A percentile compares a stretch with the other conserved stretches of the same genome.
These are phyloP conservation scores for Ascochyta viciae-villosae DNA, from an alignment of 2,329 filamentous ascomycete species.

Conservation along the genomic window DNA sequence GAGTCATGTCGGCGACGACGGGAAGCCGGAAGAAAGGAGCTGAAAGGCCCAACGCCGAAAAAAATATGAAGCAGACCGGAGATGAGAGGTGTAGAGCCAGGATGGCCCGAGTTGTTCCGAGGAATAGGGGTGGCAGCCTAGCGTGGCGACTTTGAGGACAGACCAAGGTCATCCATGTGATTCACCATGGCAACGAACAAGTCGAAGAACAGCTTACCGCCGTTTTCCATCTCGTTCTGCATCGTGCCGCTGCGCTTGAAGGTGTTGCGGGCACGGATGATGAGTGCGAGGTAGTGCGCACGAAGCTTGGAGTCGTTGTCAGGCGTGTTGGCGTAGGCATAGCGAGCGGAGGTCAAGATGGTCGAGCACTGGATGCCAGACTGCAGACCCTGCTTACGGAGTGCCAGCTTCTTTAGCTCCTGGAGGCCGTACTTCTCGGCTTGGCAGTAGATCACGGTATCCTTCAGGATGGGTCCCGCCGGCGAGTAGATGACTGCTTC, in stretches of 20 bases:
- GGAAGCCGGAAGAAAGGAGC: slow-evolving; percentile 19
- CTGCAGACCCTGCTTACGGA: slow-evolving; percentile 89
- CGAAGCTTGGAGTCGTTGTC: slow-evolving; percentile 89
- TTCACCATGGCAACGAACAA: slow-evolving; percentile 93
- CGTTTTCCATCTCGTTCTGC: slow-evolving; percentile 92
- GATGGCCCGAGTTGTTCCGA: slow-evolving; percentile 5
- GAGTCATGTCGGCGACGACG: slow-evolving; percentile 20
- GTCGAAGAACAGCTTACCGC: slow-evolving; percentile 89
- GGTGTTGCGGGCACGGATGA: slow-evolving; percentile 84
- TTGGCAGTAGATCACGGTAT: slow-evolving; percentile 89
- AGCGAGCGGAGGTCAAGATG: slow-evolving; percentile 86
- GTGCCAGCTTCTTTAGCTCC: slow-evolving; percentile 81
- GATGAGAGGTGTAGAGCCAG: slow-evolving; percentile 21
- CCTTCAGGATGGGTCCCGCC: slow-evolving; percentile 75
- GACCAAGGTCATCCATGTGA: slow-evolving; percentile 65
- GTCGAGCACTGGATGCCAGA: slow-evolving; percentile 84
- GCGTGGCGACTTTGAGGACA: slow-evolving; percentile 39
- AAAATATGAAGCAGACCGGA: slow-evolving; percentile 20
- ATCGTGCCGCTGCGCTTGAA: slow-evolving; percentile 95
- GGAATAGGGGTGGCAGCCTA: slow-evolving; percentile 28
- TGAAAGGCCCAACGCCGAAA: slow-evolving; percentile 9
- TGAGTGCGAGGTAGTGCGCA: slow-evolving; percentile 89
- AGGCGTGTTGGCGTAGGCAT: slow-evolving; percentile 86
- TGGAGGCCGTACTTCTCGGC: slow-evolving; percentile 84
- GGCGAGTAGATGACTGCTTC: slow-evolving; percentile 66